Percentiles rank a stretch among this genome's conserved stretches.
Conservation (phyloP, 495 filamentous ascomycete genomes). For the Mytilinidion resinicola region DNA sequence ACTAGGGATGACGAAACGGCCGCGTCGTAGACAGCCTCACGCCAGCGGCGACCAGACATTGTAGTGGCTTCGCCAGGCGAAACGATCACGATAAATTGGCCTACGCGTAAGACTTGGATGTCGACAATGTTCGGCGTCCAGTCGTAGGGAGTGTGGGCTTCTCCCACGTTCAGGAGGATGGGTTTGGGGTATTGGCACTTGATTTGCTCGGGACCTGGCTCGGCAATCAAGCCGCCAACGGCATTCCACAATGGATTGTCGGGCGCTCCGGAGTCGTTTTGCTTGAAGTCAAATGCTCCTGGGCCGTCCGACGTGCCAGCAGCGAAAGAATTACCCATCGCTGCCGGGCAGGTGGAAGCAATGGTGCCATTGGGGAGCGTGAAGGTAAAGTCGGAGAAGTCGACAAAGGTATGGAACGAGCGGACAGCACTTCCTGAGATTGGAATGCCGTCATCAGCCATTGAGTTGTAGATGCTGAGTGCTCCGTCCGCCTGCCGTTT, state of each 20-base stretch:
- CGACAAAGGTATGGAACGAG: slow-evolving; percentile 37
- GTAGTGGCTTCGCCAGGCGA: slow-evolving; percentile 89
- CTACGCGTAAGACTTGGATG: slow-evolving; percentile 80
- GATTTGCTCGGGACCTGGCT: slow-evolving; percentile 63
- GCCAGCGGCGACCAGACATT: slow-evolving; percentile 93
- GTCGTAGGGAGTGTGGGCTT: slow-evolving; percentile 68
- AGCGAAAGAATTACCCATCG: slow-evolving; percentile 88
- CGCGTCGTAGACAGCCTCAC: slow-evolving; percentile 60
- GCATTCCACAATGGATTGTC: slow-evolving; percentile 79
- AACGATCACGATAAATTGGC: slow-evolving; percentile 81
- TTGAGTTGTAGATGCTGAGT: slow-evolving; percentile 25
- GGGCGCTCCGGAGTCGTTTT: slow-evolving; percentile 66
- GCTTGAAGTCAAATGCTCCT: slow-evolving; percentile 89
- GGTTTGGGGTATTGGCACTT: slow-evolving; percentile 80
- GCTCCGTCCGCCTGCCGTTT: slow-evolving; percentile 35
- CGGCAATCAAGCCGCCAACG: slow-evolving; percentile 65
- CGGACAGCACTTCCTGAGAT: slow-evolving; percentile 32
- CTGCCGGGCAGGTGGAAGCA: slow-evolving; percentile 78
- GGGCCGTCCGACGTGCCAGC: slow-evolving; percentile 93
- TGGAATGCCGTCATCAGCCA: slow-evolving; percentile 18
- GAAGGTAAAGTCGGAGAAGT: slow-evolving; percentile 67
- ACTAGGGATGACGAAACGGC: slow-evolving; percentile 44
- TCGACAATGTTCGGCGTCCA: slow-evolving; percentile 95
- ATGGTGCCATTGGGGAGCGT: slow-evolving; percentile 65
- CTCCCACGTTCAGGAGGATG: slow-evolving; percentile 84